These are phyloP conservation scores for Pleurotus tuoliensis DNA, from an alignment of 768 basidiomycete species.

Conservation along the genomic window DNA sequence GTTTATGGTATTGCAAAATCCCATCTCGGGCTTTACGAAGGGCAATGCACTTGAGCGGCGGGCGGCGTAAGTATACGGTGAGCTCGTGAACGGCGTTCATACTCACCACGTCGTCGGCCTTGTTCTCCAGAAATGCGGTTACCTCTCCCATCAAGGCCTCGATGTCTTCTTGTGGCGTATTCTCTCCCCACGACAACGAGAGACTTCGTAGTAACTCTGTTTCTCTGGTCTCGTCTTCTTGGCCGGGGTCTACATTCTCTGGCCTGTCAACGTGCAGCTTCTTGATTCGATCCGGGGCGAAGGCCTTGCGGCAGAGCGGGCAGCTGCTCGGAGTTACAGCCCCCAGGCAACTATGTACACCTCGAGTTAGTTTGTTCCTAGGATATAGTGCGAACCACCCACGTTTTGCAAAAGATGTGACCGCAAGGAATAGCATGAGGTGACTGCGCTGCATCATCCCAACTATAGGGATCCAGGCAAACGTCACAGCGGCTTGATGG, in stretches of 20 bases:
- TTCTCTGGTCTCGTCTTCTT: slow-evolving; percentile 30
- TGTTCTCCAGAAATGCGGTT: slow-evolving; percentile 45
- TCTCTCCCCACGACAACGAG: slow-evolving; percentile 31
- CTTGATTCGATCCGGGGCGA: slow-evolving; percentile 53
- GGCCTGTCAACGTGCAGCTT: slow-evolving; percentile 62
- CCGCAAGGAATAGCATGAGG: slow-evolving; percentile 77
- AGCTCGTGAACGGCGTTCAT: slow-evolving; percentile 17
- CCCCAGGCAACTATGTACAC: slow-evolving; percentile 46
- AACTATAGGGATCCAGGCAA: slow-evolving; percentile 63
- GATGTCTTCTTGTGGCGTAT: slow-evolving; percentile 31
- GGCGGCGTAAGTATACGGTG: slow-evolving; percentile 8
- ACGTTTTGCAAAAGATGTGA: slow-evolving; percentile 72
- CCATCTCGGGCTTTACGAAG: slow-evolving; percentile 26
- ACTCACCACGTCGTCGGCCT: slow-evolving; percentile 34
- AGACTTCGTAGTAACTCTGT: slow-evolving; percentile 33
- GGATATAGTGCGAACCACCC: slow-evolving; percentile 23
- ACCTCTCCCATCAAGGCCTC: slow-evolving; percentile 41
- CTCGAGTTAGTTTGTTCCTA: slow-evolving; percentile 6
- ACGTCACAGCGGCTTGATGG: slow-evolving; percentile 73
- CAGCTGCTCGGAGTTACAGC: slow-evolving; percentile 49
- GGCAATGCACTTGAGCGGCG: slow-evolving; percentile 15
- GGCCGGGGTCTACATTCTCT: slow-evolving; percentile 18
- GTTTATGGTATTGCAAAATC: slow-evolving; percentile 5
- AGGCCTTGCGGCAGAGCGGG: slow-evolving; percentile 64
- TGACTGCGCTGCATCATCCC: slow-evolving; percentile 42